Conservation (phyloP, 2,329 filamentous ascomycete species). For the Sporothrix curviconia region DNA sequence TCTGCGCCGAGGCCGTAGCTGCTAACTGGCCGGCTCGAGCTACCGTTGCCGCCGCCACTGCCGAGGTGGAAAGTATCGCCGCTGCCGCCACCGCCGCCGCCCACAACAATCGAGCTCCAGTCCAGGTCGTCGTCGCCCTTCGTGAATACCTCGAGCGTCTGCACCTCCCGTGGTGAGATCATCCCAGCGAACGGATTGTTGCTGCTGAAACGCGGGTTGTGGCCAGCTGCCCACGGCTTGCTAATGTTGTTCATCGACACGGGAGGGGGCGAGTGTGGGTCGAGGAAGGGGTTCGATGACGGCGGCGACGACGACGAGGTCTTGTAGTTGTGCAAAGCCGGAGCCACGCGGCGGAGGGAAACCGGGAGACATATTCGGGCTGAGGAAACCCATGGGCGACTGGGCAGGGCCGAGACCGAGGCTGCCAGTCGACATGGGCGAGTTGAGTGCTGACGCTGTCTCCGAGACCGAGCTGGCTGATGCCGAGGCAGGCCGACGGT, state of each 20-base stretch:
- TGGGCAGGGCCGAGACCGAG: conserved; percentile 2
- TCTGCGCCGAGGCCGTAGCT: conserved; percentile 53
- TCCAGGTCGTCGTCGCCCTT: conserved; percentile 52
- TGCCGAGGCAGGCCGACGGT: conserved; percentile 25
- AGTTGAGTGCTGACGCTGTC: conserved; percentile 21
- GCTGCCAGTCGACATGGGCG: conserved; percentile 18
- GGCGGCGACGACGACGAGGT: neutral
- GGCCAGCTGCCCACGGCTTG: conserved; percentile 22
- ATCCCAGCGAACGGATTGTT: conserved; percentile 52
- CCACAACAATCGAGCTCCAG: conserved; percentile 52
- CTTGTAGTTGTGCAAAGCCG: neutral
- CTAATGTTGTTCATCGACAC: conserved; percentile 8
- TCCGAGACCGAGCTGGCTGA: conserved; percentile 26
- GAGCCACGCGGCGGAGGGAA: conserved; percentile 8
- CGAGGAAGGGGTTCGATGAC: conserved; percentile 13
- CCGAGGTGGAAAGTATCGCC: conserved; percentile 18
- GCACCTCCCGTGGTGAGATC: conserved; percentile 22
- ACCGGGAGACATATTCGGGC: conserved; percentile 13
- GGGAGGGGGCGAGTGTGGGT: conserved; percentile 7
- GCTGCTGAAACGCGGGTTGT: conserved; percentile 47
- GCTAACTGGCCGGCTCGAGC: conserved; percentile 41
- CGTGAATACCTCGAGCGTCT: conserved; percentile 52
- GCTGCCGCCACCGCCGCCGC: conserved; percentile 26
- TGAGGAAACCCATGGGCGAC: conserved; percentile 27
- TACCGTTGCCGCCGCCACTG: conserved; percentile 23